phyloP scores from a whole-genome alignment of 1,139 yeast genomes.

The Taphrina flavorubra region DNA sequence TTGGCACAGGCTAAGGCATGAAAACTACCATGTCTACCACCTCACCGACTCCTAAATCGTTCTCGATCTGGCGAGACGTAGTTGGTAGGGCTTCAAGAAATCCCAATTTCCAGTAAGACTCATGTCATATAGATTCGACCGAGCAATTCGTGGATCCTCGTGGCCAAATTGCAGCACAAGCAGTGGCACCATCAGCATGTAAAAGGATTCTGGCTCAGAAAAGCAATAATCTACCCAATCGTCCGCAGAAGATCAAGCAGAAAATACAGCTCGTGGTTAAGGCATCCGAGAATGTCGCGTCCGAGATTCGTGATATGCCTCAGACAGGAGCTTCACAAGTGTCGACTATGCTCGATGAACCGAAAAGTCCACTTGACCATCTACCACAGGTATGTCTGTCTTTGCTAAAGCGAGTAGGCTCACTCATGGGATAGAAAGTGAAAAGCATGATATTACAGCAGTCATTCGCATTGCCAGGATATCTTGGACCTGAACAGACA shows the following conservation, averaged over 20 bases:
- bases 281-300: not conserved
- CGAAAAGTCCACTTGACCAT: slow-evolving; percentile 1
- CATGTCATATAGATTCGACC: not conserved
- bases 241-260: not conserved
- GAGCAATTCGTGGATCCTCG: not conserved
- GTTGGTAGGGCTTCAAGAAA: not conserved
- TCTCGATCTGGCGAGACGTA: slow-evolving; percentile 22
- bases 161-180: not conserved
- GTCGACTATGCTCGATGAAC: not conserved
- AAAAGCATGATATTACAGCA: slow-evolving; percentile 7
- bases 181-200: not conserved
- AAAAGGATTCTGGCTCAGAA: slow-evolving; percentile 1
- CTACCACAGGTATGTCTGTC: slow-evolving; percentile 10
- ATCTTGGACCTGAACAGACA: slow-evolving; percentile 1
- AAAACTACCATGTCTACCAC: not conserved
- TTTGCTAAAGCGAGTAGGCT: not conserved
- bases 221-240: slow-evolving; percentile 4
- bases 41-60: not conserved
- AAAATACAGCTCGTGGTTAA: slow-evolving; percentile 3
- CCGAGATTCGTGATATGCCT: not conserved
- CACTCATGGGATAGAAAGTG: not conserved
- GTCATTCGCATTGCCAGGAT: not conserved
- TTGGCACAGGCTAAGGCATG: not conserved
- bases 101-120: not conserved
- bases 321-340: not conserved